Evolutionary conservation across 306 rosid genomes (phyloP).

Genomic region (Cucurbita moschata): DNA sequence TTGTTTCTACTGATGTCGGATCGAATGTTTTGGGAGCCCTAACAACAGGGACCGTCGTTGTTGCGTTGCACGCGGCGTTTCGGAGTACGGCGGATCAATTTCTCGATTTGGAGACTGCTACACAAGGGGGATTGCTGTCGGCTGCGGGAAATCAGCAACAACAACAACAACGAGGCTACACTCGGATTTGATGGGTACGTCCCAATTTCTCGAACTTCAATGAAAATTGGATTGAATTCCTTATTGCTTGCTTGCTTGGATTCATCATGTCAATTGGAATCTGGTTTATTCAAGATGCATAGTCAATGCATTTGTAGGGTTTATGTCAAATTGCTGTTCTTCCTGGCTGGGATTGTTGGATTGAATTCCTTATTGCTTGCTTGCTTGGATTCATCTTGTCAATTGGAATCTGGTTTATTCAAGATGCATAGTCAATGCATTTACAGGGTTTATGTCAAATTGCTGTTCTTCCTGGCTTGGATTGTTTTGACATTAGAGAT

Average conservation of each 20-base stretch:
- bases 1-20: constrained; percentile 32
- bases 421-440: too few species aligned
- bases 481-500: not conserved
- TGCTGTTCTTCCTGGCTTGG: not conserved
- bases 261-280: not conserved
- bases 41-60: constrained; percentile 18
- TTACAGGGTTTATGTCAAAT: too few species aligned
- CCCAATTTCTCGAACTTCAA: not conserved
- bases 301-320: not conserved
- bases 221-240: not conserved
- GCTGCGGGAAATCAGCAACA: constrained; percentile 21
- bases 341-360: not conserved
- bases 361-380: not conserved
- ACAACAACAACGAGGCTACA: not conserved
- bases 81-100: constrained; percentile 34
- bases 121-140: constrained; percentile 26
- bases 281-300: not conserved
- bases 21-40: constrained; percentile 31
- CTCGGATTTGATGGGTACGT: constrained; percentile 3
- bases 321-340: not conserved
- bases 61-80: constrained; percentile 37
- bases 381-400: too few species aligned
- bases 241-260: not conserved
- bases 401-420: too few species aligned
- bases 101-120: constrained; percentile 28